Base-by-base conservation (phyloP, 352 stramenopile genomes). In the Phytophthora quininea region DNA sequence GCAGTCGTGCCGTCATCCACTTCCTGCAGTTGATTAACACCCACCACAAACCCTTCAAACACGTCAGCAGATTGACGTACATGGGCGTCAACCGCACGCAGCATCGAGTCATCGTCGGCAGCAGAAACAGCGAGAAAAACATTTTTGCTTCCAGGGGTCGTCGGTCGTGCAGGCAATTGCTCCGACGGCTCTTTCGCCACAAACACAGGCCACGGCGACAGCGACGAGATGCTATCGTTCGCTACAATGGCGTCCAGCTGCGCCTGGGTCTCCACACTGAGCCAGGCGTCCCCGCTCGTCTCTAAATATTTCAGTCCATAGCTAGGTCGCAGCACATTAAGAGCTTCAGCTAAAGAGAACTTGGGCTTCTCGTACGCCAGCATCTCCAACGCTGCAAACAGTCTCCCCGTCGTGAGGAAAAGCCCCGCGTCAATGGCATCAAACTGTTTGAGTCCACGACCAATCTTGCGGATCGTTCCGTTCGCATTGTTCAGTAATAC, bases 31-130 rank as follows among this genome's bases (percentile, higher is more conserved):
- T 92, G 84, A 40, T 92, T 90, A 45, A 95, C 84, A 38, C 85
- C 88, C 1, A 95, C 86, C n/a, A 93, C 76, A 54, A 91, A 95
- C 7, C 88, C 88, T 70, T 93, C 82, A 70, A 95, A 93, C 11
- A 93, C 79, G 15, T 79, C 67, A 9, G 70, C 61, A 8, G 69
- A 77, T 32, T 78, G 74, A 29, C 71, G 67, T 43, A 75, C 74
- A 52, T 89, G 77, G 3, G 80, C 76, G 45, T 89, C 76, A 55
- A 91, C 65, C 0, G 82, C 82, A 35, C 86, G 86, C n/a, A 94
- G 66, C 61, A 80, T 85, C 4, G 84, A 91, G n/a, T 94, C 86
- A 57, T 91, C 82, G 45, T 92, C 84, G 11, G 80, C 80, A 32
- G 84, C 77, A 12, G 86, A 94, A 35, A 94, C 86, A 42, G 84